Conservation (phyloP, 2,329 filamentous ascomycete species). For the Aspergillus calidoustus region DNA sequence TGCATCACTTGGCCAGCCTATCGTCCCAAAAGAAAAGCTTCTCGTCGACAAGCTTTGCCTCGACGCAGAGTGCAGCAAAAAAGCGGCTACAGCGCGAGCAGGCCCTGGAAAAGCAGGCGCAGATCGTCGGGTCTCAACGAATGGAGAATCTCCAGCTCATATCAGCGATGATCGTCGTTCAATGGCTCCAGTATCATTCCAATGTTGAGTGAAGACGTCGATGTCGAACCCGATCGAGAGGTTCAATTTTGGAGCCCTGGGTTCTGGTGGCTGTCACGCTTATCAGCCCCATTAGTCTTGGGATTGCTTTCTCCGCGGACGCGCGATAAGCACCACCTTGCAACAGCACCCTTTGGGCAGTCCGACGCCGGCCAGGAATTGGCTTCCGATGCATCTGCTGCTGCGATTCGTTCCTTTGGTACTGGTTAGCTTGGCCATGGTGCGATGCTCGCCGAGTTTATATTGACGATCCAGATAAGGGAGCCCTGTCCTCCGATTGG, state of each 20-base stretch:
- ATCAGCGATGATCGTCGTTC: background rate
- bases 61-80: background rate
- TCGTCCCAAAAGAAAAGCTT: constrained; percentile 1
- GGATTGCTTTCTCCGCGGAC: constrained; percentile 11
- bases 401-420: background rate
- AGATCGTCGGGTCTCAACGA: background rate
- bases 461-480: constrained; percentile 15
- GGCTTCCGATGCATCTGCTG: background rate
- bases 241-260: background rate
- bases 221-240: background rate
- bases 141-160: background rate
- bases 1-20: background rate
- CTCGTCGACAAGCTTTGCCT: constrained; percentile 7
- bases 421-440: background rate
- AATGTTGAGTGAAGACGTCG: background rate
- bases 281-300: constrained; percentile 5
- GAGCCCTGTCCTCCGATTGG: constrained; percentile 3
- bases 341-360: background rate
- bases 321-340: background rate
- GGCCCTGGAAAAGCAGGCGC: background rate
- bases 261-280: background rate
- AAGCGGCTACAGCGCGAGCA: background rate
- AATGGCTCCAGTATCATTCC: background rate
- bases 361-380: background rate
- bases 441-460: background rate